A percentile compares a stretch with the other conserved stretches of the same genome.
These are phyloP conservation scores for Candida nitratophila DNA, from an alignment of 805 yeast genomes.

Conservation along the genomic window DNA sequence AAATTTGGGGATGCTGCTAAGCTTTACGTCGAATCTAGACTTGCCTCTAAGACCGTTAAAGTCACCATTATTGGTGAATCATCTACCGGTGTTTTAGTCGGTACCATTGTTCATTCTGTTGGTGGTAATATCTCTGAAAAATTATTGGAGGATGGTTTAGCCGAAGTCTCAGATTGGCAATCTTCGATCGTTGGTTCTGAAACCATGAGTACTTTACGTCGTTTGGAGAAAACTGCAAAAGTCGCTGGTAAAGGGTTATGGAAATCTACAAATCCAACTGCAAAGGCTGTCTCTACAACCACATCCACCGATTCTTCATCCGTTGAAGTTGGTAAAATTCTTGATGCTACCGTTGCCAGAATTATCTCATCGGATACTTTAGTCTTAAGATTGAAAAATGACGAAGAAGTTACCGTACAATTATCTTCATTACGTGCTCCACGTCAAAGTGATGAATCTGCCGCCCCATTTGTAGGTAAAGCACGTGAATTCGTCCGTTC, in stretches of 20 bases:
- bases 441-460: conserved; percentile 48
- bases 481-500: conserved; percentile 75
- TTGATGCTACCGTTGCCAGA: conserved; percentile 50
- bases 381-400: conserved; percentile 42
- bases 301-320: conserved; percentile 13
- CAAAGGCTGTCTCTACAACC: conserved; percentile 6
- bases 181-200: conserved; percentile 58
- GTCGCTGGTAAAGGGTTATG: conserved; percentile 50
- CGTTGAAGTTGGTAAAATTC: conserved; percentile 36
- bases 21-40: conserved; percentile 52
- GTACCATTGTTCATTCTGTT: conserved; percentile 58
- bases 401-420: conserved; percentile 58
- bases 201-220: conserved; percentile 54
- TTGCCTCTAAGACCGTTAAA: conserved; percentile 54
- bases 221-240: conserved; percentile 59
- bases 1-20: conserved; percentile 65
- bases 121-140: conserved; percentile 78
- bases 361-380: conserved; percentile 66
- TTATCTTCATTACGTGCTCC: conserved; percentile 75
- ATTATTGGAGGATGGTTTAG: conserved; percentile 63
- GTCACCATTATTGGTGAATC: conserved; percentile 54
- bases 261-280: conserved; percentile 29
- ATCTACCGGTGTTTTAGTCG: conserved; percentile 55
- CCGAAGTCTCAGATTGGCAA: conserved; percentile 77
- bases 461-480: conserved; percentile 49